Base-by-base conservation (phyloP, 2,329 filamentous ascomycete genomes). In the Penicillium rolfsii region DNA sequence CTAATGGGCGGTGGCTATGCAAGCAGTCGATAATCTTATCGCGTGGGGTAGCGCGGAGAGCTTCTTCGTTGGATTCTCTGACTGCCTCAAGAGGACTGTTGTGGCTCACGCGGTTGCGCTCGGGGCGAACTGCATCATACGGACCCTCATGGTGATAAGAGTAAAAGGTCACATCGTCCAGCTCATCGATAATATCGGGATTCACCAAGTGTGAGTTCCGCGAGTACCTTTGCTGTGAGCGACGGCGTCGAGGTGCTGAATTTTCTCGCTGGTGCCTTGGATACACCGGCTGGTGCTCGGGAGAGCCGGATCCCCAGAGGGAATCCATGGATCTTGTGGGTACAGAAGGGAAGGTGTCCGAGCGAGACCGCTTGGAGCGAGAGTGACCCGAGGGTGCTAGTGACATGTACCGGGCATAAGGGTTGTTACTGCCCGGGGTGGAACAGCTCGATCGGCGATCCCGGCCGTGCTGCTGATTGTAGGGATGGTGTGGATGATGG, bases 121-220 rank as follows among this genome's bases (percentile, higher is more conserved):
- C 86, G 1, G 89, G 81, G 55, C 91, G 82, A 2, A 91, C 89
- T 9, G 93, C 91, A 73, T 98, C 94, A 69, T 91, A 98, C 0
- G 94, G 94, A 0, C 94, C 93, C 65, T 89, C 91, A 70, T 98
- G 94, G 75, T 97, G 94, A 76, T 96, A 97, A 2, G 83, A 78
- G 19, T 83, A 83, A 54, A 85, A 84, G n/a, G 84, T 76, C 2
- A 84, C 80, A 56, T 81, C 83, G 73, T 97, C 94, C 1, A 98
- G 85, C 5, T 82, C 80, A 74, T 97, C 94, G 70, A 98, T 95
- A 8, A 83, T 82, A 74, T 98, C 93, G 1, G 91, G 85, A 49
- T 84, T 85, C 28, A 88, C 85, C 16, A 73, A 64, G 28, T 64
- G 64, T 8, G 72, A 74, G 40, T 69, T 56, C 0, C 66, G 69